Conservation (phyloP, 2,329 filamentous ascomycete genomes). For the Microdochium nivale region DNA sequence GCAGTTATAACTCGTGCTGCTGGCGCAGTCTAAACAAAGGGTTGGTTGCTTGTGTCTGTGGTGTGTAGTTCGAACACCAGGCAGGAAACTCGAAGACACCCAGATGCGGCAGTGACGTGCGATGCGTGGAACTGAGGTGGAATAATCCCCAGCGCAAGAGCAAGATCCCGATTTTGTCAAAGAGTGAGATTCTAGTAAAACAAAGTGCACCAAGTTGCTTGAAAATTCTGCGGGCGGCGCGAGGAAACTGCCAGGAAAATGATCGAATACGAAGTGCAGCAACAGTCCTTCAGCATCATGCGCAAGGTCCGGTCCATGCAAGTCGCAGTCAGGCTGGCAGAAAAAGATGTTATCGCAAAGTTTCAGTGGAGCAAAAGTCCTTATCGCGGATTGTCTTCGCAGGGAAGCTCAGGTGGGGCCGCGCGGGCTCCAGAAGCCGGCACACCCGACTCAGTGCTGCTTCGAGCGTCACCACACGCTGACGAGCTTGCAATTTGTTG, state of each 20-base stretch:
- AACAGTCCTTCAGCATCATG: neutral
- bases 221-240: neutral
- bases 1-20: neutral
- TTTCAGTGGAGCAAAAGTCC: neutral
- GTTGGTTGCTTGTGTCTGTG: no score
- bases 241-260: neutral
- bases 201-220: no score
- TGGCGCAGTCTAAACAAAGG: neutral
- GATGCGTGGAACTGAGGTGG: no score
- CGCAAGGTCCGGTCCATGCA: neutral
- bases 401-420: neutral
- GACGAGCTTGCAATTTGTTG: neutral
- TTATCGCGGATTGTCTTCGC: neutral
- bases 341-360: neutral
- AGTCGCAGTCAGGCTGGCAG: neutral
- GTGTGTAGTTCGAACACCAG: no score
- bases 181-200: no score
- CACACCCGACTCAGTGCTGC: neutral
- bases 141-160: no score
- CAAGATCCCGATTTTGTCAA: no score
- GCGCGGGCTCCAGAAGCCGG: neutral
- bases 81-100: no score
- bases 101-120: no score
- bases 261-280: neutral
- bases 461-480: neutral